These are phyloP conservation scores for Phytophthora ramorum DNA, from an alignment of 352 stramenopile species.

Conservation along the genomic window DNA sequence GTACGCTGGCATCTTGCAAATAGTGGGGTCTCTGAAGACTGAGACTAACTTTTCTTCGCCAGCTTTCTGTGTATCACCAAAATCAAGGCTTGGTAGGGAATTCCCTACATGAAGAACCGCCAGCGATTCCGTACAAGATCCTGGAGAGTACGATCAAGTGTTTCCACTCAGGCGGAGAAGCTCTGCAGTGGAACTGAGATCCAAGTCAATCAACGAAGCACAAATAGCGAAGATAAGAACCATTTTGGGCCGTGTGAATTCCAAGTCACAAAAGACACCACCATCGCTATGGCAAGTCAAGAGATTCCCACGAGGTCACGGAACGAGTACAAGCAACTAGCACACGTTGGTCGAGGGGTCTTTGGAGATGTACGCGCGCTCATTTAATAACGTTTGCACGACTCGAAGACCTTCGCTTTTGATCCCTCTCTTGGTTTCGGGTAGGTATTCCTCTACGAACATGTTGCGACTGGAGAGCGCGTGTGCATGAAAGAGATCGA, in stretches of 20 bases:
- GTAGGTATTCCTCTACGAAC: conserved; percentile 60
- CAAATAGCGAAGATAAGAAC: conserved; percentile 25
- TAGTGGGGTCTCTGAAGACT: neutral
- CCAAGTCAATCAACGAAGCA: neutral
- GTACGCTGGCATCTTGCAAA: conserved; percentile 32
- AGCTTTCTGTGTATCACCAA: conserved; percentile 57
- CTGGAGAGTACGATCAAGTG: conserved; percentile 75
- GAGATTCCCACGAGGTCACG: conserved; percentile 26
- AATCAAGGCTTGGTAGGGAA: conserved; percentile 30
- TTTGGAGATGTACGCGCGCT: conserved; percentile 57
- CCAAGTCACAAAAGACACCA: no score
- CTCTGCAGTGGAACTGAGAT: conserved; percentile 29
- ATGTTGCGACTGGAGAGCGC: conserved; percentile 22
- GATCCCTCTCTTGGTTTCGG: neutral
- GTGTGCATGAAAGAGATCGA: conserved; percentile 73
- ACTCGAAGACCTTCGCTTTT: neutral
- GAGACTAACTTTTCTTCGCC: neutral
- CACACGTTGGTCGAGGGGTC: conserved; percentile 55
- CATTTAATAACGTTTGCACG: neutral
- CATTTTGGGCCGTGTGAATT: neutral
- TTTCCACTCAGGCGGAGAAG: conserved; percentile 46
- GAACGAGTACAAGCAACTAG: conserved; percentile 37
- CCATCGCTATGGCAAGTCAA: neutral
- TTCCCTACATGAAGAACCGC: conserved; percentile 31
- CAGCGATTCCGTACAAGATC: conserved; percentile 67